phyloP scores from a whole-genome alignment of 202 grass and related monocot genomes.

The Dendrocalamus latiflorus region DNA sequence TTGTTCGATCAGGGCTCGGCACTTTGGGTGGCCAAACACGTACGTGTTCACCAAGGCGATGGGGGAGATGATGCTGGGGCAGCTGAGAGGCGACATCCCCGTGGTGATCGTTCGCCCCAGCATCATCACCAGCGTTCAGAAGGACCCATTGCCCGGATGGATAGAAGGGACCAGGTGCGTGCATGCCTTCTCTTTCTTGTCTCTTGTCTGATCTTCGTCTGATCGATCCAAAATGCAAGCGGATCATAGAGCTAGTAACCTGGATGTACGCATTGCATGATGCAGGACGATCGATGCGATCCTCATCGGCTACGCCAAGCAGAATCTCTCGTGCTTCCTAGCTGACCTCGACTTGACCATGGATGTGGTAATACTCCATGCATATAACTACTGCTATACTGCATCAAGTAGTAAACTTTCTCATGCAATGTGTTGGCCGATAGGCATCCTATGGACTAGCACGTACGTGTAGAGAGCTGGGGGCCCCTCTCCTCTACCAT shows the following conservation, averaged over 20 bases:
- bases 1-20: slow-evolving; percentile 37
- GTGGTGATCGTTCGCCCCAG: slow-evolving; percentile 65
- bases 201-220: too few relatives aligned
- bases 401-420: too few relatives aligned
- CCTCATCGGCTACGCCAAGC: slow-evolving; percentile 70
- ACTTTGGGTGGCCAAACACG: slow-evolving; percentile 91
- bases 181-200: too few relatives aligned
- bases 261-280: too few relatives aligned
- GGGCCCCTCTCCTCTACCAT: too few relatives aligned
- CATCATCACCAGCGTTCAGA: slow-evolving; percentile 75
- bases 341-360: slow-evolving; percentile 58
- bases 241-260: too few relatives aligned
- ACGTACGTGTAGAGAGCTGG: too few relatives aligned
- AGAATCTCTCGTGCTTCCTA: slow-evolving; percentile 70
- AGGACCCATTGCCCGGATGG: slow-evolving; percentile 71
- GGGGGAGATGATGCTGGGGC: slow-evolving; percentile 72
- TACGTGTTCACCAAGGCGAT: slow-evolving; percentile 93
- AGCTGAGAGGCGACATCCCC: slow-evolving; percentile 23
- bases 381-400: too few relatives aligned
- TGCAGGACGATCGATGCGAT: slow-evolving; percentile 77
- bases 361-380: slow-evolving; percentile 57
- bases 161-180: slow-evolving; percentile 65
- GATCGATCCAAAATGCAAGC: too few relatives aligned
- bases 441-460: too few relatives aligned
- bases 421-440: too few relatives aligned